Base-by-base conservation (phyloP, 345 rosid species). In the Populus tremula region DNA sequence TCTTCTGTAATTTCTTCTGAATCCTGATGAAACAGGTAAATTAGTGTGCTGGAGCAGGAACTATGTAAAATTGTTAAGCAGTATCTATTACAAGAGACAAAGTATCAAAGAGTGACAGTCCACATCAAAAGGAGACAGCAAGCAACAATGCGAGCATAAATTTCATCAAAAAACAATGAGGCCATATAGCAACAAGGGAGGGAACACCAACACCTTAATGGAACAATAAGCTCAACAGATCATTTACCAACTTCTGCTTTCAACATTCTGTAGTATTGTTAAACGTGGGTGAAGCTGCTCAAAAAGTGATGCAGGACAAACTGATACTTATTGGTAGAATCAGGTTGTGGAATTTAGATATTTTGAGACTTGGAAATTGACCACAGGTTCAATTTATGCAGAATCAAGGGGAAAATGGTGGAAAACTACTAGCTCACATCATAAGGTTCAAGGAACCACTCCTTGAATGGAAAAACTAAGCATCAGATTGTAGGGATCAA, bases 1-100 rank as follows among this genome's bases (percentile, higher is more conserved):
- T 89, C 83, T 74, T 92, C 82, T 79, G 82, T n/a, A 87, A 72
- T 80, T 89, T 96, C 82, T 85, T 83, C 73, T 82, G 86, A 82
- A 90, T 92, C 85, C 99, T 96, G 87, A 73, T 33, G 61, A 76
- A 76, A 77, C 38, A 80, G 74, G 65, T 71, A 69, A 80, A 56
- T 77, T 27, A 82, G 79, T 53, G 17, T 9, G 5, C 14, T 61
- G 64, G 13, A 27, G 62, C 31, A 73, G 67, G 45, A 65, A 47
- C 59, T 33, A n/a, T 29, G 38, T 18, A 56, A 20, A n/a, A 35
- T 62, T 65, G 43, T 68, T 4, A 21, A 39, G 56, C 79, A 54
- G 64, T 31, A 61, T 59, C 64, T 59, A 23, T n/a, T 23, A 59
- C 64, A 59, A 59, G 25, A 23, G 64, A 59, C 11, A n/a, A 59